These are phyloP conservation scores for Leishmania arabica DNA, from an alignment of 208 protist species.

Conservation along the genomic window DNA sequence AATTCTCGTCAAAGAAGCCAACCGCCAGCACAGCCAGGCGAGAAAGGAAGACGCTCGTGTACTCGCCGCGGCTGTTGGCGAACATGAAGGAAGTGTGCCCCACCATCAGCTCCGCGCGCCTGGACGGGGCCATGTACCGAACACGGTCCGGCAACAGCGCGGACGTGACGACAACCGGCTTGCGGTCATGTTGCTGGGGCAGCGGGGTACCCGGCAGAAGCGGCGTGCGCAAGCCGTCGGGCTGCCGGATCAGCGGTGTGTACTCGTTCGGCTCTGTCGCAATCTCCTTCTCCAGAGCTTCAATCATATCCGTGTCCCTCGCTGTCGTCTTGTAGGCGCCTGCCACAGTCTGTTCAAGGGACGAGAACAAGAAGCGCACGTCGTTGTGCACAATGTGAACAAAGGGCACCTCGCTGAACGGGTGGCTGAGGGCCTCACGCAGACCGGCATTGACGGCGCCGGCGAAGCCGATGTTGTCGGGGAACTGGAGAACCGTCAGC, in stretches of 20 bases:
- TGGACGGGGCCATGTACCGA: conserved; percentile 27
- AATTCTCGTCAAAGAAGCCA: conserved; percentile 67
- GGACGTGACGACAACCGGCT: conserved; percentile 34
- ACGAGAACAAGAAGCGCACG: conserved; percentile 20
- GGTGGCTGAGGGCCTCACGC: conserved; percentile 34
- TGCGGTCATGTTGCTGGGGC: conserved; percentile 23
- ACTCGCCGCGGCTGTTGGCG: conserved; percentile 17
- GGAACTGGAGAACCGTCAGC: conserved; percentile 41
- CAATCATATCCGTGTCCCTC: conserved; percentile 26
- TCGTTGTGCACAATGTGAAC: conserved; percentile 37
- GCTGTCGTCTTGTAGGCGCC: conserved; percentile 23
- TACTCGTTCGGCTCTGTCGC: conserved; percentile 29
- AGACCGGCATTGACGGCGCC: conserved; percentile 39
- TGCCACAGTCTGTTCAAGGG: conserved; percentile 7
- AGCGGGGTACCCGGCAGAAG: conserved; percentile 16
- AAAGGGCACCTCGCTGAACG: conserved; percentile 41
- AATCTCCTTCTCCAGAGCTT: conserved; percentile 34
- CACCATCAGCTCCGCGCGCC: conserved; percentile 4
- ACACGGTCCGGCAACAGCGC: conserved; percentile 50
- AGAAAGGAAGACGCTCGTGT: conserved; percentile 34
- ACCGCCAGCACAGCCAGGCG: conserved; percentile 45
- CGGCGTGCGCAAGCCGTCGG: conserved; percentile 20
- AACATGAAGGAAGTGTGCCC: conserved; percentile 26
- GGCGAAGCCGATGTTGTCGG: conserved; percentile 32
- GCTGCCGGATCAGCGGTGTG: conserved; percentile 33